Conservation (phyloP, 805 yeast species). For the Barnettozyma wickerhamii region DNA sequence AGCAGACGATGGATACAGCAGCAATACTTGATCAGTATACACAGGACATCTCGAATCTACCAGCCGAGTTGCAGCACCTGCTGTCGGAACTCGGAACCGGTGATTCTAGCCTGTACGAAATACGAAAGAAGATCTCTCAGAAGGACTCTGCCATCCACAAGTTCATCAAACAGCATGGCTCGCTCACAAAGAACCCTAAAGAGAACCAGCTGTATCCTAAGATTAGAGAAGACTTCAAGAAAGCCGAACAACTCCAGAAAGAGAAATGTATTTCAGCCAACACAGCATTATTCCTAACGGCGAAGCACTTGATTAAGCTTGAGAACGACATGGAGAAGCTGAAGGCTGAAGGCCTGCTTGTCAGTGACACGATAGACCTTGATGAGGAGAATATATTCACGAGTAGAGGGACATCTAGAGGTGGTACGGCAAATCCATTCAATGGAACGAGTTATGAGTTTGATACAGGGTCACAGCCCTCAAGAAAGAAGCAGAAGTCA, state of each 20-base stretch:
- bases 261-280: conserved; percentile 78
- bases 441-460: conserved; percentile 1
- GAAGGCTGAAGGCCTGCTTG: conserved; percentile 77
- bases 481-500: conserved; percentile 2
- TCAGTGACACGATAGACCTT: conserved; percentile 36
- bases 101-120: conserved; percentile 63
- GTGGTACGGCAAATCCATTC: conserved; percentile 18
- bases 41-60: conserved; percentile 74
- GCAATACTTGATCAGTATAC: conserved; percentile 69
- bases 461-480: not conserved
- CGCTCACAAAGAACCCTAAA: conserved; percentile 74
- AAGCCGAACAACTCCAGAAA: conserved; percentile 58
- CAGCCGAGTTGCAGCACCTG: conserved; percentile 78
- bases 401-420: conserved; percentile 28
- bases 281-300: conserved; percentile 72
- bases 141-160: conserved; percentile 81
- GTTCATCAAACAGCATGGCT: conserved; percentile 77
- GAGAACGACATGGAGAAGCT: conserved; percentile 73
- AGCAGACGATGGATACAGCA: conserved; percentile 76
- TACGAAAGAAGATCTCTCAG: conserved; percentile 59
- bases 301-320: conserved; percentile 68
- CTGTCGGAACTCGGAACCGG: conserved; percentile 72
- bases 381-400: conserved; percentile 34
- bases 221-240: conserved; percentile 63
- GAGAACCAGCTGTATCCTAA: conserved; percentile 64